Evolutionary conservation across 1,139 yeast genomes (phyloP), one percentile per base, ranked within the genome.

Genomic region (Starmera stellimalicola): DNA sequence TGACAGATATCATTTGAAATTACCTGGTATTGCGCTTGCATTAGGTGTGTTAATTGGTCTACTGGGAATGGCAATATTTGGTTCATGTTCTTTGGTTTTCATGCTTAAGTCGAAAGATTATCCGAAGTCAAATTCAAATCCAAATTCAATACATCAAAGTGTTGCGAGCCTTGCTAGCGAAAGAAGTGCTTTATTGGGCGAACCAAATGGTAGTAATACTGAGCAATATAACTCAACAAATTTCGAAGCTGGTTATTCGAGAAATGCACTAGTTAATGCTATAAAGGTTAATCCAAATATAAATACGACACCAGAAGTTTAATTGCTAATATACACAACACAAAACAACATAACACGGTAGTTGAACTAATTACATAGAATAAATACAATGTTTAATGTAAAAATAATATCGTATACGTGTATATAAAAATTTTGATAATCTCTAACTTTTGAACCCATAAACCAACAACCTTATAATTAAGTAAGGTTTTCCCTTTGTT

Each of bases 21-120:
- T 80, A 25, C 87, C 88, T 4, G 65, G 75, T 37, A 64, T 77
- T 9, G 80, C 88, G 19, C 60, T 80, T 27, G 77, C 79, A 1
- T 55, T 79, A 18, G 93, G 91, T 5, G 58, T 79, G 5, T 57
- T 79, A 1, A 48, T 77, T 10, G 88, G 91, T 0, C 58, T 75
- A 28, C 47, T 73, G 4, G 44, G 52, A 1, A 47, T 65, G 16
- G 39, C 60, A 5, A 29, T 57, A 3, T 43, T 62, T 2, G 36
- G 62, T 6, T 51, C 60, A 3, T 56, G 67, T 32, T 54, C 65
- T 30, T 49, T 66, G 46, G 35, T 58, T 9, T 42, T 48, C 3
- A 38, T 56, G 16, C 40, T 58, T n/a, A 54, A 54, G 20, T 38
- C 33, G 9, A 37, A 41, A 22, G 8, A 22, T 22, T 8, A n/a